These are phyloP conservation scores for Arthrobotrys megalospora DNA, from an alignment of 2,329 filamentous ascomycete species.

Conservation along the genomic window DNA sequence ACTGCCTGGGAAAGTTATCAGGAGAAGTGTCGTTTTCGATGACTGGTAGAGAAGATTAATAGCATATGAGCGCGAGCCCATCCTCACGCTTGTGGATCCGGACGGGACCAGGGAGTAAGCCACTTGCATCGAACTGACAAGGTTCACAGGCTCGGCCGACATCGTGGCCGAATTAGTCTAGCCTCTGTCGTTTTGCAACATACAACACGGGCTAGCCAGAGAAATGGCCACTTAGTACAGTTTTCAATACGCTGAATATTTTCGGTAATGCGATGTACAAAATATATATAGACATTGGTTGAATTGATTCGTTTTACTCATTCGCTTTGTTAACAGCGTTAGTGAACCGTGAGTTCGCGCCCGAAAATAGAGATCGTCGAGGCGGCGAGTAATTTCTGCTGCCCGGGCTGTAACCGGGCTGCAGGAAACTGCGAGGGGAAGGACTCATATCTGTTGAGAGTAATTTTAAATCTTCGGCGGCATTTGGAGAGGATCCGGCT, in stretches of 20 bases:
- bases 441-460: conserved; percentile 46
- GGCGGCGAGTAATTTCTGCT: neutral
- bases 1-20: neutral
- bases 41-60: conserved; percentile 6
- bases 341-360: conserved; percentile 16
- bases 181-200: neutral
- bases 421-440: conserved; percentile 3
- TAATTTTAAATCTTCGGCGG: conserved; percentile 16
- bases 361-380: conserved; percentile 31
- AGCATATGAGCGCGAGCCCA: neutral
- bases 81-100: neutral
- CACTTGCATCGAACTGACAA: neutral
- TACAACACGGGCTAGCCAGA: neutral
- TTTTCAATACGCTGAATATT: neutral
- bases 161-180: neutral
- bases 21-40: neutral
- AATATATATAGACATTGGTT: neutral
- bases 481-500: neutral
- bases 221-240: neutral
- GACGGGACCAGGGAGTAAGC: conserved; percentile 11
- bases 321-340: neutral
- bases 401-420: conserved; percentile 6
- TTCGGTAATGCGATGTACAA: too few species aligned
- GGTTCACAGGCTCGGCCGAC: conserved; percentile 11
- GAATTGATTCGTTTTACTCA: neutral